These are phyloP conservation scores for Podospora conica DNA, from an alignment of 495 filamentous ascomycete species.

Conservation along the genomic window DNA sequence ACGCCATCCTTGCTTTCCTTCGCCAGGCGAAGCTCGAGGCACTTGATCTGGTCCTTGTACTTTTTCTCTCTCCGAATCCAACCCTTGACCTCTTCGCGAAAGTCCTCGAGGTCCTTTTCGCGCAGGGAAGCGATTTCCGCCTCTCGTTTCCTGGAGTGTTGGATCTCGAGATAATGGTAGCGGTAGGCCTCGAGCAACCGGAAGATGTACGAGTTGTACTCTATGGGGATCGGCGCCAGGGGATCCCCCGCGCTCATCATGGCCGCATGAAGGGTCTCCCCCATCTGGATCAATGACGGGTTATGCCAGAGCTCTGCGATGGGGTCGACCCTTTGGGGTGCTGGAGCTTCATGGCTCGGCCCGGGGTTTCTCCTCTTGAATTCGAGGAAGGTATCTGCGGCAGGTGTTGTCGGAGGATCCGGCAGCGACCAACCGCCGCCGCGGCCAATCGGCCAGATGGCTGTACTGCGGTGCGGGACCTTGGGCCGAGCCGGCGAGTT, in stretches of 20 bases:
- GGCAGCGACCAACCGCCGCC: not conserved
- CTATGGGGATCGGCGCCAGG: constrained; percentile 27
- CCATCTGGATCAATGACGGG: constrained; percentile 38
- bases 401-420: not conserved
- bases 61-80: constrained; percentile 35
- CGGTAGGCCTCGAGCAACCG: constrained; percentile 35
- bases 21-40: constrained; percentile 42
- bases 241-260: constrained; percentile 29
- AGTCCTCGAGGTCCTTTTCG: constrained; percentile 35
- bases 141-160: constrained; percentile 14
- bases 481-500: not conserved
- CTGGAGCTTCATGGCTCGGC: not conserved
- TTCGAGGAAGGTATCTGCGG: not conserved
- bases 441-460: not conserved
- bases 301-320: constrained; percentile 30
- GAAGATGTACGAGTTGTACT: constrained; percentile 38
- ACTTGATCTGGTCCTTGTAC: constrained; percentile 45
- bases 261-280: constrained; percentile 32
- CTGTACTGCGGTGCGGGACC: not conserved
- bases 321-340: not conserved
- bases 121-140: constrained; percentile 25
- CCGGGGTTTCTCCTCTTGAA: not conserved
- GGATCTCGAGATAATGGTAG: constrained; percentile 17
- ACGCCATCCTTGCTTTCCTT: constrained; percentile 42
- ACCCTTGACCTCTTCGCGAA: constrained; percentile 33